Evolutionary conservation across 2,329 filamentous ascomycete genomes (phyloP).

Genomic region (Fusarium piperis): DNA sequence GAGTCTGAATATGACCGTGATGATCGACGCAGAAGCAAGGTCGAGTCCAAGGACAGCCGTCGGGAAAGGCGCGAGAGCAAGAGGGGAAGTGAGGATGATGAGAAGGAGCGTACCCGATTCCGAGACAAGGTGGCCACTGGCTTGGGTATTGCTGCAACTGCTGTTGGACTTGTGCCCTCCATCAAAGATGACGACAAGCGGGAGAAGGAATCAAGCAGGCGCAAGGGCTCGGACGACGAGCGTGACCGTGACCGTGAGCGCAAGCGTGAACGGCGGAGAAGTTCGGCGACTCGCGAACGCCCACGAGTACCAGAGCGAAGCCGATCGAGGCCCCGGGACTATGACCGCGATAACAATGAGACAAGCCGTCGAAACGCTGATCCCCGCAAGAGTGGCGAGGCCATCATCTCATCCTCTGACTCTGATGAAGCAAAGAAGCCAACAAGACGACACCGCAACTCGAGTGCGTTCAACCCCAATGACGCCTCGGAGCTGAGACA

Average conservation of each 20-base stretch:
- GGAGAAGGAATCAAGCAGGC: conserved; percentile 43
- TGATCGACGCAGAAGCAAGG: conserved; percentile 41
- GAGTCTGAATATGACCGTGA: conserved; percentile 44
- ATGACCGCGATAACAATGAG: conserved; percentile 38
- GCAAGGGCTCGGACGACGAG: conserved; percentile 47
- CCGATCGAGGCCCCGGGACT: conserved; percentile 32
- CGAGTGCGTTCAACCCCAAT: conserved; percentile 62
- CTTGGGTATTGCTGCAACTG: conserved; percentile 59
- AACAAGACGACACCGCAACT: conserved; percentile 51
- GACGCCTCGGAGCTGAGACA: conserved; percentile 60
- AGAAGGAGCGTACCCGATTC: conserved; percentile 54
- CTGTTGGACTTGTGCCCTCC: conserved; percentile 54
- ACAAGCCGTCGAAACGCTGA: conserved; percentile 53
- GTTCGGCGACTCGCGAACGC: conserved; percentile 32
- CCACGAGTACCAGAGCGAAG: conserved; percentile 25
- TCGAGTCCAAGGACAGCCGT: conserved; percentile 39
- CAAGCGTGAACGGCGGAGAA: conserved; percentile 34
- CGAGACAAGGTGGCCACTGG: conserved; percentile 61
- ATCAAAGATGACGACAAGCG: conserved; percentile 54
- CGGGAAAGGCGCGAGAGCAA: conserved; percentile 46
- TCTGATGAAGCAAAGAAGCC: conserved; percentile 54
- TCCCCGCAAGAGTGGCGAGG: conserved; percentile 49
- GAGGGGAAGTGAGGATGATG: conserved; percentile 47
- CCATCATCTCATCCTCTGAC: conserved; percentile 48
- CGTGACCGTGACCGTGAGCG: conserved; percentile 35